Percentiles rank a stretch among this genome's conserved stretches.
Evolutionary conservation across 2,329 filamentous ascomycete genomes (phyloP).

Genomic region (Septoria petroselini): DNA sequence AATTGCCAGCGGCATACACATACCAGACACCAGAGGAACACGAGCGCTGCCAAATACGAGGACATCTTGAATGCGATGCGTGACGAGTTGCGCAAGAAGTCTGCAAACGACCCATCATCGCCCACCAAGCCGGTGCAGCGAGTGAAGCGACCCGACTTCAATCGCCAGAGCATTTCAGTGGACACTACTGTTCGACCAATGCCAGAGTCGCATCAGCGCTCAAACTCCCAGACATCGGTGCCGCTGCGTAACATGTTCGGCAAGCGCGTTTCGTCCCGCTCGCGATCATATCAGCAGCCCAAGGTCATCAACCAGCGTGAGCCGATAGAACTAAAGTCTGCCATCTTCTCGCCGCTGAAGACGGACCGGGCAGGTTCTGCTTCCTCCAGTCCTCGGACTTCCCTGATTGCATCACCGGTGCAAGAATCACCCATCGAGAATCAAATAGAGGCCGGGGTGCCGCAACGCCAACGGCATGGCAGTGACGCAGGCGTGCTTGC

Average conservation of each 20-base stretch:
- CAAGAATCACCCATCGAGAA: conserved; percentile 18
- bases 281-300: conserved; percentile 33
- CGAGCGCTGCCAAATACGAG: conserved; percentile 32
- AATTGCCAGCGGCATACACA: conserved; percentile 15
- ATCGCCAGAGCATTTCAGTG: conserved; percentile 20
- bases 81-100: conserved; percentile 34
- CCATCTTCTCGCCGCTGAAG: conserved; percentile 38
- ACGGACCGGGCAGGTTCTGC: conserved; percentile 24
- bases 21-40: conserved; percentile 17
- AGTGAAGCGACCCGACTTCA: conserved; percentile 13
- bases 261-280: conserved; percentile 30
- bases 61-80: conserved; percentile 38
- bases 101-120: conserved; percentile 18
- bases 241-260: conserved; percentile 30
- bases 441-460: conserved; percentile 12
- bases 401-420: conserved; percentile 22
- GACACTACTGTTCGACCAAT: conserved; percentile 15
- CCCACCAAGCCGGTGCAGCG: conserved; percentile 17
- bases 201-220: conserved; percentile 23
- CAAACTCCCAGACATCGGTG: conserved; percentile 31
- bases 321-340: conserved; percentile 35
- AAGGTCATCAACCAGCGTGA: conserved; percentile 34
- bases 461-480: conserved; percentile 17
- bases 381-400: conserved; percentile 13
- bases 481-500: conserved; percentile 17